These are phyloP conservation scores for Coemansia sp. DNA, from an alignment of 192 early-diverging fungal species.

Conservation along the genomic window DNA sequence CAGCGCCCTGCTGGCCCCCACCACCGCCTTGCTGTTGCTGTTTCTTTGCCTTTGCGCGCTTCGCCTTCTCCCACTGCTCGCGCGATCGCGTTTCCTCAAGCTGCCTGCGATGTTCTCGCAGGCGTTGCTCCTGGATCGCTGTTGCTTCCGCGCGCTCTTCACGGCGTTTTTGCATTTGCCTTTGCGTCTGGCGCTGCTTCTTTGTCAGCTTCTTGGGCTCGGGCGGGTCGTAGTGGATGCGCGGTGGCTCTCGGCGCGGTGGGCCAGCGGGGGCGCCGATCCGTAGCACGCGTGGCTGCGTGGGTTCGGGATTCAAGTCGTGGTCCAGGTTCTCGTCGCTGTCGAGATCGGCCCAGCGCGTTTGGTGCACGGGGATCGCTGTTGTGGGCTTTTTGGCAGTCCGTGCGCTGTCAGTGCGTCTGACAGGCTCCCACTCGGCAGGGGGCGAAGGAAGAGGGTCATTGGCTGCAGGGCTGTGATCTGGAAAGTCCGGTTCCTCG, in stretches of 20 bases:
- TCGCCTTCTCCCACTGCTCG: conserved; percentile 42
- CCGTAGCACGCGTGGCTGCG: conserved; percentile 27
- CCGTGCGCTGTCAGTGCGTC: conserved; percentile 3
- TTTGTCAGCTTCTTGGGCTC: conserved; percentile 55
- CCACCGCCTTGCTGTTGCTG: not conserved
- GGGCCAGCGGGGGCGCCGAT: conserved; percentile 36
- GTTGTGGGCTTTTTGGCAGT: not conserved
- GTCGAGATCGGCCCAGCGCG: conserved; percentile 24
- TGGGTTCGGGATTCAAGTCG: not conserved
- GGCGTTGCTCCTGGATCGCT: conserved; percentile 58
- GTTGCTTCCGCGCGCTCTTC: conserved; percentile 56
- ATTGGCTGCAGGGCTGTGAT: not conserved
- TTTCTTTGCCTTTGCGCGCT: conserved; percentile 10
- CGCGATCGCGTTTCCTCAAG: conserved; percentile 41
- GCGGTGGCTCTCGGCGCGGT: conserved; percentile 7
- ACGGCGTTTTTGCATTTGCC: conserved; percentile 58
- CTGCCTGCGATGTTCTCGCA: conserved; percentile 58
- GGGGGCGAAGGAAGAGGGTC: not conserved
- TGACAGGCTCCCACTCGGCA: conserved; percentile 30
- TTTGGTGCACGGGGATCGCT: conserved; percentile 32
- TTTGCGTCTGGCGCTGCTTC: conserved; percentile 63
- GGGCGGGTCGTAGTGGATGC: conserved; percentile 1
- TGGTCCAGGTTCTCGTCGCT: conserved; percentile 21
- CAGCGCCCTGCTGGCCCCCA: not conserved
- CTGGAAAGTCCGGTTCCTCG: not conserved